These are phyloP conservation scores for Petasospora rhodanensis DNA, from an alignment of 1,139 yeast species.

Conservation along the genomic window DNA sequence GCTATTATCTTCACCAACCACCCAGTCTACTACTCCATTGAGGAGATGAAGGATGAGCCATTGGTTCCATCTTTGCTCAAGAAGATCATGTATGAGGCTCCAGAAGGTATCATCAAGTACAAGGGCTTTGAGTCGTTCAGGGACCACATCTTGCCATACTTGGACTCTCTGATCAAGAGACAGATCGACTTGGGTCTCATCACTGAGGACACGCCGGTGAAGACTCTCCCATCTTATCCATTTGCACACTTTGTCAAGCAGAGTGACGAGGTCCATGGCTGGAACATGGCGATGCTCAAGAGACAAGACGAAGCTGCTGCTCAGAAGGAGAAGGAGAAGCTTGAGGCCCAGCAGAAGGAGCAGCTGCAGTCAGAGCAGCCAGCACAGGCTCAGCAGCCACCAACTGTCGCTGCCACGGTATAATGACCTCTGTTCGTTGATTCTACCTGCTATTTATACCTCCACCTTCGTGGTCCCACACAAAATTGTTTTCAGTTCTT, in stretches of 20 bases:
- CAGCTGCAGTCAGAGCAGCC: no score
- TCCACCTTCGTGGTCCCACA: no score
- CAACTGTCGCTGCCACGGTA: no score
- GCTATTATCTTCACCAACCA: conserved; percentile 68
- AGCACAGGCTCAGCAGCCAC: no score
- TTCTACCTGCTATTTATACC: no score
- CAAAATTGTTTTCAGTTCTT: no score
- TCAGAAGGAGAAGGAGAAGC: conserved; percentile 16
- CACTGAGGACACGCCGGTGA: conserved; percentile 50
- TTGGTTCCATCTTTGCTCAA: conserved; percentile 60
- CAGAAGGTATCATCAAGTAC: conserved; percentile 59
- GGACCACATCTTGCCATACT: conserved; percentile 54
- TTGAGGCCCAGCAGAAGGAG: no score
- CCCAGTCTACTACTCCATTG: conserved; percentile 64
- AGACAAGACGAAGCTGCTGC: conserved; percentile 22
- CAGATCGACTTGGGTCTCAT: conserved; percentile 57
- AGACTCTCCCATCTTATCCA: conserved; percentile 60
- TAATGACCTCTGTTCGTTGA: no score
- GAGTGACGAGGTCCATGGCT: conserved; percentile 37
- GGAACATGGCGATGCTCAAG: conserved; percentile 35
- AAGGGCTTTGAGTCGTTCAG: conserved; percentile 55
- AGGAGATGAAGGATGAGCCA: conserved; percentile 78
- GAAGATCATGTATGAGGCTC: conserved; percentile 62
- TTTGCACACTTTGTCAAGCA: conserved; percentile 42
- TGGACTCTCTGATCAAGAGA: conserved; percentile 51